Percentiles rank a stretch among this genome's conserved stretches.
Evolutionary conservation across 129 eudicot species (phyloP).

Genomic region (Silybum marianum): DNA sequence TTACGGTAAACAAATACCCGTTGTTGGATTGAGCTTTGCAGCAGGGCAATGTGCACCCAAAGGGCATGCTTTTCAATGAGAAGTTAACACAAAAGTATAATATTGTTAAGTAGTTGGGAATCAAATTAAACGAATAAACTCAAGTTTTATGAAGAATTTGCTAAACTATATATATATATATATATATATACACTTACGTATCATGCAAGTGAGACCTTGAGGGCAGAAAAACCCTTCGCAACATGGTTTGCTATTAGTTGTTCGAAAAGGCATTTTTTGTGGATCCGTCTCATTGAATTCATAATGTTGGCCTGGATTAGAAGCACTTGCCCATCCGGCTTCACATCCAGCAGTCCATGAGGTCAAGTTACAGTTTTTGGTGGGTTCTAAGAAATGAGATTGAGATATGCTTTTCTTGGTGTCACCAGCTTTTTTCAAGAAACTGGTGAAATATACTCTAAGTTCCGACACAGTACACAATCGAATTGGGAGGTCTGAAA

Average conservation of each 20-base stretch:
- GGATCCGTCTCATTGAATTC: conserved; percentile 60
- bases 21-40: conserved; percentile 63
- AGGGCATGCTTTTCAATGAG: conserved; percentile 76
- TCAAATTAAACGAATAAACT: not conserved
- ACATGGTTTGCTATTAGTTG: conserved; percentile 67
- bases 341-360: conserved; percentile 91
- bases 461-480: conserved; percentile 89
- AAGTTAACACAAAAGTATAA: conserved; percentile 15
- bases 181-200: conserved; percentile 65
- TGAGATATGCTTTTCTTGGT: conserved; percentile 33
- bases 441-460: conserved; percentile 71
- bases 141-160: not conserved
- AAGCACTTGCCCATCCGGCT: conserved; percentile 87
- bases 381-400: conserved; percentile 69
- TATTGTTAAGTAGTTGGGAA: not conserved
- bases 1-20: conserved; percentile 91
- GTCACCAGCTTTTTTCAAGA: conserved; percentile 36
- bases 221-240: conserved; percentile 99
- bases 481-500: conserved; percentile 69
- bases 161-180: not conserved
- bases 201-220: conserved; percentile 96
- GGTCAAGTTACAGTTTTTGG: conserved; percentile 74
- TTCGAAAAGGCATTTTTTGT: conserved; percentile 58
- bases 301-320: conserved; percentile 42
- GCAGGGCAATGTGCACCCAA: conserved; percentile 87